phyloP scores from a whole-genome alignment of 139 green algal species.

The Yamagishiella unicocca region DNA sequence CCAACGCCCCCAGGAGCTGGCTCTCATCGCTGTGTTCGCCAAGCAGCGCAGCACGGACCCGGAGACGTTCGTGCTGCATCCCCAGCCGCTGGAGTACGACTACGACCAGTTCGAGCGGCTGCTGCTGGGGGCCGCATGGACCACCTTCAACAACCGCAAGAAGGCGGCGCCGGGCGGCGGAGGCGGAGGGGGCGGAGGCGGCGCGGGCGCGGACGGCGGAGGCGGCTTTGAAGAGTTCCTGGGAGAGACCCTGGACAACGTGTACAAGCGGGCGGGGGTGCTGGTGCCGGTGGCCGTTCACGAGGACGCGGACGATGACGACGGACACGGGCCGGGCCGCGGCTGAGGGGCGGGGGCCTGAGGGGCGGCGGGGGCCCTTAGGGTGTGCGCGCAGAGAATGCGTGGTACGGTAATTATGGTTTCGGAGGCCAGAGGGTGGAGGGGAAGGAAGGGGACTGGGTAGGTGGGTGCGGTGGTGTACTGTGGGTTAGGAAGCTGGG shows the following conservation, averaged over 20 bases:
- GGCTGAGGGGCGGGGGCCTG: not conserved
- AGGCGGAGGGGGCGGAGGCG: not conserved
- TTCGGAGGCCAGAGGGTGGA: too few species aligned
- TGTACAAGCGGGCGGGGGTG: constrained; percentile 79
- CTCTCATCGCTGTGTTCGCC: constrained; percentile 73
- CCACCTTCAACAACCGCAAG: constrained; percentile 64
- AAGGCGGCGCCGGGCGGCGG: constrained; percentile 49
- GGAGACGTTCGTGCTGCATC: constrained; percentile 62
- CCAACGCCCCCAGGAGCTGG: constrained; percentile 60
- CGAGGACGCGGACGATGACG: constrained; percentile 28
- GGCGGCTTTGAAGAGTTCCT: constrained; percentile 64
- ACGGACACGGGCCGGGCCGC: not conserved
- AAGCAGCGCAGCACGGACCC: constrained; percentile 70
- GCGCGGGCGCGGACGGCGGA: not conserved
- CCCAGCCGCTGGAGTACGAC: constrained; percentile 71
- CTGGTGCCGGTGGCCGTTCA: constrained; percentile 61
- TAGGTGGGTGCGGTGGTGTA: too few species aligned
- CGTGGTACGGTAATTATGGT: too few species aligned
- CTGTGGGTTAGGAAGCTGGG: too few species aligned
- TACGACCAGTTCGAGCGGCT: constrained; percentile 84
- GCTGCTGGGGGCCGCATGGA: constrained; percentile 72
- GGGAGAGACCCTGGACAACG: constrained; percentile 77
- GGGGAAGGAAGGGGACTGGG: too few species aligned
- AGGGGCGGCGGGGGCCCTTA: too few species aligned
- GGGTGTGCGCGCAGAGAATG: too few species aligned